Evolutionary conservation across 2,329 filamentous ascomycete species (phyloP), one percentile per base, ranked within the genome.

Genomic region (Fonsecaea erecta): DNA sequence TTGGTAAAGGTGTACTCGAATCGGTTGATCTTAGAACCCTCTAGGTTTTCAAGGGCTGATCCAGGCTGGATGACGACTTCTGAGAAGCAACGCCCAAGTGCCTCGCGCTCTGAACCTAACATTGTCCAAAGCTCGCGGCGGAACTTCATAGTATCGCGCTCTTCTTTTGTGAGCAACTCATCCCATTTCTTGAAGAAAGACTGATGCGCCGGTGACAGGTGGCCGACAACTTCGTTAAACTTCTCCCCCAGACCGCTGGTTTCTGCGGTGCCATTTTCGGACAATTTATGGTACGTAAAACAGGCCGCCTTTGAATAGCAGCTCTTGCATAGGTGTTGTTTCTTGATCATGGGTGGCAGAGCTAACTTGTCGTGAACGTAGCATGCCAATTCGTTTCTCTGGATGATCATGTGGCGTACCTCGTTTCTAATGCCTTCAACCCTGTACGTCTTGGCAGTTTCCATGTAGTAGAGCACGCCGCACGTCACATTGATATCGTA

Each of bases 131-230:
- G 81, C 75, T 99, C 95, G 70, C 93, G 85, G 67, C 93, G 88
- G 68, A 93, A 90, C 73, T 91, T 96, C 75, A 95, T 90, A 74
- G 90, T 88, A 73, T 96, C 93, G 72, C 90, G 92, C 76, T 99
- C 95, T 80, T 99, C 95, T 75, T 95, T 95, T 0, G 94, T 98
- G 40, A 99, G 82, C 14, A 99, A 83, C 57, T 89, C 85, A 76
- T 99, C 95, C 95, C 95, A 99, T 75, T 95, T 97, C 68, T 90
- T 84, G 77, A 99, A 97, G 76, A 98, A 99, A 0, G 88, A 85
- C 70, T 87, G 87, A 73, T 97, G 91, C 0, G 79, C 81, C 1
- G 89, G 84, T 5, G 86, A 91, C n/a, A 97, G 82, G 74, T 96
- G 90, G 65, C 85, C 84, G 57, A 96, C 89, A 5, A 92, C 81